phyloP scores from a whole-genome alignment of 495 filamentous ascomycete species.

The Neurospora sp. region DNA sequence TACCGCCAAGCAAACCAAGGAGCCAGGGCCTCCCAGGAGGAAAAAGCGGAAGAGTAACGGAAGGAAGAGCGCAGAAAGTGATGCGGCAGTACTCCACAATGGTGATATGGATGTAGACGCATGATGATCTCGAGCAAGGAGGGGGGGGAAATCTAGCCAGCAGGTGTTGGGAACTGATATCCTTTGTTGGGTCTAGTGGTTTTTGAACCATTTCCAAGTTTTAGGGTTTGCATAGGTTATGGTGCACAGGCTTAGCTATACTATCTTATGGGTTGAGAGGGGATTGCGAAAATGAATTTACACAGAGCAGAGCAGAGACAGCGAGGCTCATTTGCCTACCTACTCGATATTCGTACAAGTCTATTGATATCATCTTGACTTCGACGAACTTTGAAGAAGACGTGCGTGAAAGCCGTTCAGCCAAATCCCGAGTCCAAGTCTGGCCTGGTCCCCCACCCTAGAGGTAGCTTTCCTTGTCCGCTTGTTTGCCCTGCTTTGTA shows the following conservation, averaged over 20 bases:
- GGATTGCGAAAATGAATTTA: not conserved
- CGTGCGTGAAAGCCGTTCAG: not conserved
- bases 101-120: not conserved
- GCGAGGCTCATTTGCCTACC: not conserved
- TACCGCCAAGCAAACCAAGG: conserved; percentile 11
- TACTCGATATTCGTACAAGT: not conserved
- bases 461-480: not conserved
- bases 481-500: not conserved
- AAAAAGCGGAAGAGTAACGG: not conserved
- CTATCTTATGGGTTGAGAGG: not conserved
- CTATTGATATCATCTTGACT: not conserved
- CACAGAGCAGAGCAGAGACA: not conserved
- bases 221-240: not conserved
- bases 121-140: not conserved
- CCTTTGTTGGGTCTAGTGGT: not conserved
- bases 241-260: not conserved
- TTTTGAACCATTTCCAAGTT: not conserved
- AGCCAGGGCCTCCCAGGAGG: not conserved
- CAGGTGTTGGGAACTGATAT: not conserved
- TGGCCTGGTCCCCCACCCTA: not conserved
- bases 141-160: not conserved
- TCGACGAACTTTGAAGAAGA: not conserved
- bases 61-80: not conserved
- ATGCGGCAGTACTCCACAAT: not conserved
- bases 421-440: not conserved